Base-by-base conservation (phyloP, 768 basidiomycete genomes). In the Boletus patriciae region DNA sequence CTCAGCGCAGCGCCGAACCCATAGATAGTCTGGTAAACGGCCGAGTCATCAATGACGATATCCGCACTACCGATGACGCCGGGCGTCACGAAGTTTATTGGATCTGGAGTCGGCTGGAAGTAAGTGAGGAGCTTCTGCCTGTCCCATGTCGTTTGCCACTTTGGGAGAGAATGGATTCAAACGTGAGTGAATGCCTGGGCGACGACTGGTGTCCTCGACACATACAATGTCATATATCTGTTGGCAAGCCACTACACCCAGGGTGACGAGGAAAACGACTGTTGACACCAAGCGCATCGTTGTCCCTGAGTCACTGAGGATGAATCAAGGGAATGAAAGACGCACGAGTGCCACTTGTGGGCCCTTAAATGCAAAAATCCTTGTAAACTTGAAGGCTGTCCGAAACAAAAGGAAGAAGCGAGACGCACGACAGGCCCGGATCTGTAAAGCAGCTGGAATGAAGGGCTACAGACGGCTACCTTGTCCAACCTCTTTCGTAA, bases 1-100 rank as follows among this genome's bases (percentile, higher is more conserved):
- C 89, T 89, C 33, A 90, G 73, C 0, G 83, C 64, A 10, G 78
- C 86, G 0, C 88, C 88, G 62, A 88, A 87, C 13, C 89, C 88
- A 50, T 76, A 78, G 40, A 91, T 82, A 1, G 76, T 71, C 70
- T 90, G 89, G 68, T 80, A 84, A n/a, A 78, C 67, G 3, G 72
- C 60, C 3, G 69, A 70, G 65, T 88, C 87, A 47, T 83, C 68
- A 15, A 91, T 71, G 41, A 78, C 76, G 50, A 90, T 89, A 65
- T 89, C 81, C 0, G 87, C 87, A 43, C 73, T 75, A 3, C 78
- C 85, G 37, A 78, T 77, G 5, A 80, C 50, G 0, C 86, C 83
- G 9, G 86, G 84, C 11, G 64, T 60, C 46, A 60, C 65, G 48
- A 75, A 74, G 23, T 72, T 66, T 27, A 74, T 69, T 3, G 71